Base-by-base conservation (phyloP, 2,329 filamentous ascomycete genomes). In the Tolypocladium ovalisporum region DNA sequence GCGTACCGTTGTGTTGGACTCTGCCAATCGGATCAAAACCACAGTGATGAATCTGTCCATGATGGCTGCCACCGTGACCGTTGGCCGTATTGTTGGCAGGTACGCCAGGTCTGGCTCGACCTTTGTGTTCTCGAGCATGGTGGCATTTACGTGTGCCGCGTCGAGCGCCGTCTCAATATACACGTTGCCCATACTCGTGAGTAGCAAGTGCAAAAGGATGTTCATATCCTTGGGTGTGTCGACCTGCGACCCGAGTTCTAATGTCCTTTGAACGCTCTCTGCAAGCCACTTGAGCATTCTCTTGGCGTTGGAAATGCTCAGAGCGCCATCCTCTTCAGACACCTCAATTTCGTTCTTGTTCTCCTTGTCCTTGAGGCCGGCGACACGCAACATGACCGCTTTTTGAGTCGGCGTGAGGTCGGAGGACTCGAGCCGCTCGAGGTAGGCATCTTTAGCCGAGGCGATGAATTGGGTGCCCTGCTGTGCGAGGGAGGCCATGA, bases 211-310 rank as follows among this genome's bases (percentile, higher is more conserved):
- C 37, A 97, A 80, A 29, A 97, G 80, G 59, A 90, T 85, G 52
- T 87, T 88, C 57, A 97, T 90, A 70, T 99, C 94, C 71, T 96
- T 97, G 19, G 94, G 90, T 5, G 91, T 97, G 64, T 99, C 94
- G 58, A 82, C 87, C 55, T 86, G 86, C 29, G 89, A 87, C 29
- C 89, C 91, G n/a, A 99, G 79, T 71, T 99, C 94, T 12, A 99
- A 79, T 0, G 91, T 90, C 61, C 94, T 82, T 42, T 94, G 89
- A 29, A 99, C 93, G 61, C 90, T 91, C 76, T 99, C 94, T 2
- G 94, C 94, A 44, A 99, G 77, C 94, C 94, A 99, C 69, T 90
- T 95, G 59, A 99, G 81, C 92, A 99, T 99, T 58, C 94, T 84
- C 74, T 97, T 97, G n/a, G 92, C 90, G 69, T 89, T 91, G n/a